Conservation (phyloP, 2,329 filamentous ascomycete species). For the Colletotrichum orbiculare region DNA sequence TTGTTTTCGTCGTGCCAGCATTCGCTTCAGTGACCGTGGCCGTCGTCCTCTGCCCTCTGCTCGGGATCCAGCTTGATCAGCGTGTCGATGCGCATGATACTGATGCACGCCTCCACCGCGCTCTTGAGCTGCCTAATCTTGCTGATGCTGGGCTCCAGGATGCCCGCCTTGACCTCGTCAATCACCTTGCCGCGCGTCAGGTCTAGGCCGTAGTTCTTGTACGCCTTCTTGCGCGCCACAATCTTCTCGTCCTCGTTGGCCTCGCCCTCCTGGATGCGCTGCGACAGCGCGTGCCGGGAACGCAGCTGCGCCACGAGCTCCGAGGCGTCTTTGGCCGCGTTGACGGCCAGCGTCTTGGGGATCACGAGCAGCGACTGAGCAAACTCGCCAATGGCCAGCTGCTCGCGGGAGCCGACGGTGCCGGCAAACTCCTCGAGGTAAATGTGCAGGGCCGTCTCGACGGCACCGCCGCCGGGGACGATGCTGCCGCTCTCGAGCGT, state of each 20-base stretch:
- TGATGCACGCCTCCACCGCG: constrained; percentile 97
- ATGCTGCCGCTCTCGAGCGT: constrained; percentile 97
- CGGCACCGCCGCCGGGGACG: constrained; percentile 94
- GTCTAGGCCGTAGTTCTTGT: constrained; percentile 98
- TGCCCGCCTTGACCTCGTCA: constrained; percentile 93
- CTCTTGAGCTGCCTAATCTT: constrained; percentile 99
- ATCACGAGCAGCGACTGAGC: constrained; percentile 94
- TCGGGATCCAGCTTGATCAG: constrained; percentile 98
- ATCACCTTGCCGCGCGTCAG: constrained; percentile 89
- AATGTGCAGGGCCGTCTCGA: constrained; percentile 98
- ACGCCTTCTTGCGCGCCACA: constrained; percentile 92
- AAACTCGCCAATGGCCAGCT: constrained; percentile 97
- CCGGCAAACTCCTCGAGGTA: constrained; percentile 99
- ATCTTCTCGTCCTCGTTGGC: constrained; percentile 88
- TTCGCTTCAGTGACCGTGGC: constrained; percentile 78
- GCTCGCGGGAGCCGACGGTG: constrained; percentile 95
- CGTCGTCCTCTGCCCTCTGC: constrained; percentile 80
- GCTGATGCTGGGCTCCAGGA: constrained; percentile 96
- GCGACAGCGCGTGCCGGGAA: constrained; percentile 91
- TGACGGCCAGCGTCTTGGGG: constrained; percentile 95
- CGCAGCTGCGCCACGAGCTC: constrained; percentile 96
- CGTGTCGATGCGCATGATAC: constrained; percentile 99
- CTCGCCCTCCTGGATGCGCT: constrained; percentile 89
- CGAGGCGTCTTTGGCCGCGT: constrained; percentile 95
- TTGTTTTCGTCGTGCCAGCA: constrained; percentile 8